phyloP scores from a whole-genome alignment of 345 rosid species.

The Moricandia arvensis region DNA sequence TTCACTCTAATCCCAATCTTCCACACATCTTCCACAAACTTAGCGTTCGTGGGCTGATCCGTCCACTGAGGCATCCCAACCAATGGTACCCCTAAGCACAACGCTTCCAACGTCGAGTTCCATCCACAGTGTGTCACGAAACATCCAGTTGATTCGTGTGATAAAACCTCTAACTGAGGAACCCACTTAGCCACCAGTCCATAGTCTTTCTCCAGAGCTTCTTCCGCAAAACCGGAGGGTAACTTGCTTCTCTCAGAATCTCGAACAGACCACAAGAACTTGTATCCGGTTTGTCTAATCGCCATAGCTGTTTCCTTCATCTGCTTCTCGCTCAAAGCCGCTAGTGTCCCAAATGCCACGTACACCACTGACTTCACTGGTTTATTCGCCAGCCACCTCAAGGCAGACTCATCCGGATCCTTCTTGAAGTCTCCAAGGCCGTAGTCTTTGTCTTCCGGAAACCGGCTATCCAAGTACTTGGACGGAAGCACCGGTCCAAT shows the following conservation, averaged over 20 bases:
- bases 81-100: slow-evolving; percentile 61
- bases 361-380: slow-evolving; percentile 48
- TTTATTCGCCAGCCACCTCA: slow-evolving; percentile 49
- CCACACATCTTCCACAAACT: slow-evolving; percentile 59
- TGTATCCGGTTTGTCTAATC: slow-evolving; percentile 36
- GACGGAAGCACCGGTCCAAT: slow-evolving; percentile 62
- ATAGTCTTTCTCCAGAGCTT: slow-evolving; percentile 30
- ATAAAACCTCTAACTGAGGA: slow-evolving; percentile 53
- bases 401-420: slow-evolving; percentile 31
- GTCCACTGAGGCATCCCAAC: slow-evolving; percentile 60
- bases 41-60: slow-evolving; percentile 61
- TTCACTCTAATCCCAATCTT: slow-evolving; percentile 47
- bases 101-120: slow-evolving; percentile 67
- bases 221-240: slow-evolving; percentile 40
- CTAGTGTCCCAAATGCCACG: slow-evolving; percentile 58
- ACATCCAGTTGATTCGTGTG: slow-evolving; percentile 54
- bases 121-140: slow-evolving; percentile 67
- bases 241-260: slow-evolving; percentile 48
- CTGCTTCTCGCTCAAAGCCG: slow-evolving; percentile 46
- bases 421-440: slow-evolving; percentile 49
- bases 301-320: slow-evolving; percentile 54
- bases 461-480: slow-evolving; percentile 47
- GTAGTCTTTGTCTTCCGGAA: slow-evolving; percentile 53
- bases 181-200: slow-evolving; percentile 57
- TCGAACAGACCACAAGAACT: slow-evolving; percentile 63